These are phyloP conservation scores for Chaetomium sp. DNA, from an alignment of 2,329 filamentous ascomycete species.

Conservation along the genomic window DNA sequence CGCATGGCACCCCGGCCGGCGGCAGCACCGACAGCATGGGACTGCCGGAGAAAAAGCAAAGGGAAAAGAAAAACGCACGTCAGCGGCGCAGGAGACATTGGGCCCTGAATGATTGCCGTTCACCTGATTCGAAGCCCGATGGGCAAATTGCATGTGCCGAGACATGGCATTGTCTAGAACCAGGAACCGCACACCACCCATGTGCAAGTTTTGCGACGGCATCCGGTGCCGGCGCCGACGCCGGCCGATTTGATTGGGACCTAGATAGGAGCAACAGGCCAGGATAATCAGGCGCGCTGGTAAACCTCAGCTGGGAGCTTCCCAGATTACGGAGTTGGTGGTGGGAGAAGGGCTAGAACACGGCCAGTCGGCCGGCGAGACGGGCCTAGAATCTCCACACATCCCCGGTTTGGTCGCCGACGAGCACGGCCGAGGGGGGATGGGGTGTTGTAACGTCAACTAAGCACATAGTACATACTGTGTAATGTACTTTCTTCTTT, in stretches of 20 bases:
- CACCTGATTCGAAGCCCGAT: background rate
- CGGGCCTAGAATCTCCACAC: background rate
- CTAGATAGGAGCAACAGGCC: too few relatives aligned
- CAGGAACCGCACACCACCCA: background rate
- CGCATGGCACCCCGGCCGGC: conserved; percentile 7
- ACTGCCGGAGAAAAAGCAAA: background rate
- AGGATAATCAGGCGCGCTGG: background rate
- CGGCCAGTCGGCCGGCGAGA: background rate
- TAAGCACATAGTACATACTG: too few relatives aligned
- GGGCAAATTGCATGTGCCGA: background rate
- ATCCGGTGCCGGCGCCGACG: too few relatives aligned
- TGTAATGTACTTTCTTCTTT: background rate
- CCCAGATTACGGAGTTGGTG: background rate
- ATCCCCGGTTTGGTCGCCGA: background rate
- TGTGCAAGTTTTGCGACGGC: background rate
- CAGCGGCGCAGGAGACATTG: conserved; percentile 4
- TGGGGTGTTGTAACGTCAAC: background rate
- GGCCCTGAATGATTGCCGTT: background rate
- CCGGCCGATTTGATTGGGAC: background rate
- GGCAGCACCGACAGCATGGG: conserved; percentile 4
- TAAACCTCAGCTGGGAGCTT: background rate
- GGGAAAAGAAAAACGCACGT: background rate
- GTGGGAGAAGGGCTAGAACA: background rate
- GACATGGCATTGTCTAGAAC: background rate
- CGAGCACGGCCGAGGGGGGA: background rate